phyloP scores from a whole-genome alignment of 106 monocot species.

The Allium sativum region DNA sequence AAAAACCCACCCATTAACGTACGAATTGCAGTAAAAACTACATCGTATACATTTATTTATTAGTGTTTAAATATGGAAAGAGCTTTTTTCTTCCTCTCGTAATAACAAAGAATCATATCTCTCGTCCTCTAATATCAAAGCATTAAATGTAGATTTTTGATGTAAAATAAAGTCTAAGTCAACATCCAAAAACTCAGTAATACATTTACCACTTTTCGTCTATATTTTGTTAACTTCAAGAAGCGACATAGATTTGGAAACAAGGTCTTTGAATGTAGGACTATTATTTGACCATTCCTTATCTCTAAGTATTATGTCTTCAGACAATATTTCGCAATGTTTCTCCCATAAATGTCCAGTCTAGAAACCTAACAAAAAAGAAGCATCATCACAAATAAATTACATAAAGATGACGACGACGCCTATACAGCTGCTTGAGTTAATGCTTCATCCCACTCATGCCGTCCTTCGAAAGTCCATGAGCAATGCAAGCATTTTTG shows the following conservation, averaged over 20 bases:
- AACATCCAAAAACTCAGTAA: background rate
- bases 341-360: background rate
- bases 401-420: background rate
- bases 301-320: background rate
- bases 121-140: too few relatives aligned
- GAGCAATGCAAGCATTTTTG: background rate
- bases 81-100: too few relatives aligned
- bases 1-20: too few relatives aligned
- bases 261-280: too few relatives aligned
- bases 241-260: background rate
- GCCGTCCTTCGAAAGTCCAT: background rate
- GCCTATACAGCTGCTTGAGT: background rate
- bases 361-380: background rate
- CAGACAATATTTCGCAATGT: background rate
- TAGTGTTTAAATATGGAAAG: too few relatives aligned
- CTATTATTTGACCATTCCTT: background rate
- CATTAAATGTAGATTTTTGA: too few relatives aligned
- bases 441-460: background rate
- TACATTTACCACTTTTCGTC: background rate
- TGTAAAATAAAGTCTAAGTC: background rate
- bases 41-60: too few relatives aligned
- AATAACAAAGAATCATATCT: too few relatives aligned
- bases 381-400: background rate
- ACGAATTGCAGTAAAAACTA: too few relatives aligned
- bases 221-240: background rate